These are phyloP conservation scores for Cladorrhinum sp. DNA, from an alignment of 2,329 filamentous ascomycete genomes.

Conservation along the genomic window DNA sequence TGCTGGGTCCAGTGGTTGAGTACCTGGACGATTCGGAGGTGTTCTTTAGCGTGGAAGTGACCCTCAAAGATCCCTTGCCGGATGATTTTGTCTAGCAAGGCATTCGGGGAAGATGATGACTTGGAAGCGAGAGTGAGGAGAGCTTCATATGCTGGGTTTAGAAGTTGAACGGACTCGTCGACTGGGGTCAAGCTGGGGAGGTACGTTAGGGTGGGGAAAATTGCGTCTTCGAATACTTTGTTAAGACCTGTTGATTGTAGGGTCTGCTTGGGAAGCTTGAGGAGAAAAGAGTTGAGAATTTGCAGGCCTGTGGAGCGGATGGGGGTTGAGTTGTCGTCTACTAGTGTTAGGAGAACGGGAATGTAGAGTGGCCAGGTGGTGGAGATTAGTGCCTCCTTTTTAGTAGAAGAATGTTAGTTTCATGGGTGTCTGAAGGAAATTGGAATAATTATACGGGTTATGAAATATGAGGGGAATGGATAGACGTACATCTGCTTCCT, in stretches of 20 bases:
- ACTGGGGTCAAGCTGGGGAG: slow-evolving; percentile 76
- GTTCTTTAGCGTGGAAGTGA: slow-evolving; percentile 56
- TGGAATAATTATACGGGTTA: background rate
- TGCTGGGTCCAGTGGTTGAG: slow-evolving; percentile 50
- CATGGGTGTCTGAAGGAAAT: background rate
- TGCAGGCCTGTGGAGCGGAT: slow-evolving; percentile 56
- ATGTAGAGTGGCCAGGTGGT: slow-evolving; percentile 65
- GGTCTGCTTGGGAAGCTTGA: slow-evolving; percentile 49
- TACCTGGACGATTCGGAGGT: slow-evolving; percentile 54
- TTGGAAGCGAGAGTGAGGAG: slow-evolving; percentile 57
- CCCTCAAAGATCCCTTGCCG: slow-evolving; percentile 55
- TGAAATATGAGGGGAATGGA: background rate
- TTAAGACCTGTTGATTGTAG: slow-evolving; percentile 63
- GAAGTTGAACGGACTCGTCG: slow-evolving; percentile 62
- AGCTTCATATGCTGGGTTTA: slow-evolving; percentile 64
- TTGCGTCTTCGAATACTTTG: slow-evolving; percentile 64
- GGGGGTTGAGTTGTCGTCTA: slow-evolving; percentile 58
- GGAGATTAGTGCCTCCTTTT: slow-evolving; percentile 44
- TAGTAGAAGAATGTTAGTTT: slow-evolving; percentile 8
- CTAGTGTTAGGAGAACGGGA: slow-evolving; percentile 66
- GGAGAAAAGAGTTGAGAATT: slow-evolving; percentile 54
- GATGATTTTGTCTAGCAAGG: slow-evolving; percentile 52
- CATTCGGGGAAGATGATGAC: slow-evolving; percentile 28
- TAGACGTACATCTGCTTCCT: slow-evolving; percentile 45
- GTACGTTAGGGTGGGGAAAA: slow-evolving; percentile 70